These are phyloP conservation scores for Mortierella sp. DNA, from an alignment of 371 early-diverging fungal species.

Conservation along the genomic window DNA sequence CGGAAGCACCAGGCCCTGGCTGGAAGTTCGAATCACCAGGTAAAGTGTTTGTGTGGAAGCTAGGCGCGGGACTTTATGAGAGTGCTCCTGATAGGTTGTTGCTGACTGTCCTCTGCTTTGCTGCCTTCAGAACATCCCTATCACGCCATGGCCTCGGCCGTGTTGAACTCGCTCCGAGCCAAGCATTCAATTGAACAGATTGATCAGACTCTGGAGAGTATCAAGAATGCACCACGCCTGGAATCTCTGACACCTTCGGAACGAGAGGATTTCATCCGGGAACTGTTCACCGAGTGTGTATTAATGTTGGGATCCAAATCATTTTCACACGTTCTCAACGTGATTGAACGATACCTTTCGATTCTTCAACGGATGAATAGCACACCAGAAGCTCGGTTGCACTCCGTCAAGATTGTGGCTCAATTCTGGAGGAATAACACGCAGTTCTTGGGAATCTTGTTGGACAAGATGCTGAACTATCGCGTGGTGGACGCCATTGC, in stretches of 20 bases:
- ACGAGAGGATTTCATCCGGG: constrained; percentile 65
- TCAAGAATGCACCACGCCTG: constrained; percentile 52
- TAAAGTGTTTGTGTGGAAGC: constrained; percentile 17
- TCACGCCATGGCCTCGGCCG: constrained; percentile 66
- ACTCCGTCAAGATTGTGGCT: constrained; percentile 80
- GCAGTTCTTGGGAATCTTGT: constrained; percentile 87
- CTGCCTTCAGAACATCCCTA: constrained; percentile 54
- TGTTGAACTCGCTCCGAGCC: constrained; percentile 67
- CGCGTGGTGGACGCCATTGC: constrained; percentile 86
- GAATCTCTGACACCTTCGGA: constrained; percentile 52
- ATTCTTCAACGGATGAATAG: constrained; percentile 72
- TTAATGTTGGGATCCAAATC: constrained; percentile 90
- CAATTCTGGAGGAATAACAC: constrained; percentile 87
- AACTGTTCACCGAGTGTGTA: constrained; percentile 83
- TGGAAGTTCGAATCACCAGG: constrained; percentile 73
- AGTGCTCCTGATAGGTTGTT: not conserved
- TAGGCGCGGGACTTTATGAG: not conserved
- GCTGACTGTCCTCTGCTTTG: not conserved
- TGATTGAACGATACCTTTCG: constrained; percentile 84
- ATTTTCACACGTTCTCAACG: constrained; percentile 92
- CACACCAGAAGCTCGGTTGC: constrained; percentile 67
- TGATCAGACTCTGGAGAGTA: constrained; percentile 58
- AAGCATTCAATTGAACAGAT: constrained; percentile 76
- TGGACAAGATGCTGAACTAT: constrained; percentile 94
- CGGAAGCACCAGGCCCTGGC: constrained; percentile 70